Base-by-base conservation (phyloP, 2,329 filamentous ascomycete species). In the Dissoconium aciculare region DNA sequence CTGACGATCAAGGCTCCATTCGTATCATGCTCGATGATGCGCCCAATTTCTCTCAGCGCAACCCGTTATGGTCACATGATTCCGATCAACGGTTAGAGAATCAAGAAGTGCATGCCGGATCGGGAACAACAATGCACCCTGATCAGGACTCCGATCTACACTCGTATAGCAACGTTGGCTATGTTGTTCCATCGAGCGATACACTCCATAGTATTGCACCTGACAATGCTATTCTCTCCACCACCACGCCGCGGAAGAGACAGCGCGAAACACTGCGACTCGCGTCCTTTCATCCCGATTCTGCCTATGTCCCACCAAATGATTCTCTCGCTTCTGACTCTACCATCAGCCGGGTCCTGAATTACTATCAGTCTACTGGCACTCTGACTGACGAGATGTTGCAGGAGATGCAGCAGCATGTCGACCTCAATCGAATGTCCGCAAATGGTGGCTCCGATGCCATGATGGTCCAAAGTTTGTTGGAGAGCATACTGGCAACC, bases 21-120 rank as follows among this genome's bases (percentile, higher is more conserved):
- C 43, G 39, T 25, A 54, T 54, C 31, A 53, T 53, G 50, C 41
- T 53, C 15, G 50, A 52, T 17, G 41, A 49, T 26, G 48, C 47
- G 13, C 38, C 40, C 33, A 34, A 37, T 16, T 32, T 34, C 14
- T 31, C 31, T 3, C 32, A 38, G 23, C 34, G 34, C 21, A n/a
- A 36, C 21, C 38, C 42, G 27, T 37, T 39, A 11, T 47, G 43
- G 45, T 27, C 33, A 17, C 32, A 23, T 28, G 19, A 29, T 11
- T 28, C 39, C n/a, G 30, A 38, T 13, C 38, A 41, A 28, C 31
- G 34, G 15, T 25, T 31, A 9, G 34, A 35, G 13, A 36, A 30
- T n/a, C 40, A 44, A 21, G 27, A 41, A 27, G 14, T 17, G 34
- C 26, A 17, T 15, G 19, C 19, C 8, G 19, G 19, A 8, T 23